Percentiles rank a stretch among this genome's conserved stretches.
Conservation (phyloP, 495 filamentous ascomycete genomes). For the Xylaria telfairii region DNA sequence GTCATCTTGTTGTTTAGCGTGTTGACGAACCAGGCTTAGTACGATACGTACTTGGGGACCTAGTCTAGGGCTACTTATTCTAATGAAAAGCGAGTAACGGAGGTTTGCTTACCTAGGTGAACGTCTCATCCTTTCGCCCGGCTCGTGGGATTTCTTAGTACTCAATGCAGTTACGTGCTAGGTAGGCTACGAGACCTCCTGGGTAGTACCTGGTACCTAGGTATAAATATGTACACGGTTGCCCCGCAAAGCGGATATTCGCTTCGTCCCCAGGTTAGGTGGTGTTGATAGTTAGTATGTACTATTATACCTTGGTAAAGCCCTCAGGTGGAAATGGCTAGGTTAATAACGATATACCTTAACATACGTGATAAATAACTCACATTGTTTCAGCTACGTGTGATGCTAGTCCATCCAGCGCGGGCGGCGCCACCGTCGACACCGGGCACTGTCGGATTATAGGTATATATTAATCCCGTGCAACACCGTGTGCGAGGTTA, state of each 20-base stretch:
- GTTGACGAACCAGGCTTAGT: background rate
- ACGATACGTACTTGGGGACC: constrained; percentile 24
- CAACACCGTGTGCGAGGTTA: background rate
- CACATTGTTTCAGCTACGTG: background rate
- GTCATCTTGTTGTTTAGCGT: constrained; percentile 6
- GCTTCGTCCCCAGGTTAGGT: background rate
- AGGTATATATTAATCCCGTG: background rate
- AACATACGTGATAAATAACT: background rate
- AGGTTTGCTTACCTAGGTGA: background rate
- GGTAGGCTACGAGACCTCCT: too few relatives aligned
- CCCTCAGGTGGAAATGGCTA: background rate
- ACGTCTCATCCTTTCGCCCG: background rate
- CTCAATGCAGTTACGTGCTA: background rate
- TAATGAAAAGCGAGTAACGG: constrained; percentile 27
- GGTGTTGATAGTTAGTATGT: too few relatives aligned
- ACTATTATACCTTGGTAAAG: too few relatives aligned
- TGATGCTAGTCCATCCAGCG: background rate
- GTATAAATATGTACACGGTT: background rate
- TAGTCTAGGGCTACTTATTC: constrained; percentile 17
- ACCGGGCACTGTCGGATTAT: background rate
- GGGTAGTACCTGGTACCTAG: too few relatives aligned
- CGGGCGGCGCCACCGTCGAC: background rate
- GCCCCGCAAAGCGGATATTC: background rate
- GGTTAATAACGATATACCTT: background rate
- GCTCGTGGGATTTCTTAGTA: background rate